These are phyloP conservation scores for Abrus precatorius DNA, from an alignment of 306 rosid species.

Conservation along the genomic window DNA sequence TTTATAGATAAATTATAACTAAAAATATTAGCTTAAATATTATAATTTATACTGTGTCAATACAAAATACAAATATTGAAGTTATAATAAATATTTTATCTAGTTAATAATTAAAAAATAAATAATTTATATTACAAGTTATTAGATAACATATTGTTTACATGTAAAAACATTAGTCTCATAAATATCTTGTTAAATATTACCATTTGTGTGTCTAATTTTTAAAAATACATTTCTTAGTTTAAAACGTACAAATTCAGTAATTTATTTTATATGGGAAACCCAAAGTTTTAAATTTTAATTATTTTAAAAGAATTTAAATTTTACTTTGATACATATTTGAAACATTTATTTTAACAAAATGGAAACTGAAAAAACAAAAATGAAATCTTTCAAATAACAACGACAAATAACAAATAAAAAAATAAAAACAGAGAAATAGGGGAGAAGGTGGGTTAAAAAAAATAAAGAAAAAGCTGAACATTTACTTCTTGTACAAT, in stretches of 20 bases:
- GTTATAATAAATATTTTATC: too few species aligned
- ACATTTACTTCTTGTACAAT: slow-evolving; percentile 81
- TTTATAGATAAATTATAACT: too few species aligned
- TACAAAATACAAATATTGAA: too few species aligned
- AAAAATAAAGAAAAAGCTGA: slow-evolving; percentile 55
- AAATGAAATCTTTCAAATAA: slow-evolving; percentile 46
- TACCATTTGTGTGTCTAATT: too few species aligned
- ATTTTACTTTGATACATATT: too few species aligned
- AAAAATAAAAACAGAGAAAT: neutral
- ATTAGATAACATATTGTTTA: neutral
- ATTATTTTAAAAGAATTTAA: neutral
- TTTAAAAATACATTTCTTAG: neutral
- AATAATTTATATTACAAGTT: neutral
- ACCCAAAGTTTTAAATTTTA: neutral
- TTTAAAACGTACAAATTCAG: neutral
- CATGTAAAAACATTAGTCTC: neutral
- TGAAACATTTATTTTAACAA: slow-evolving; percentile 9
- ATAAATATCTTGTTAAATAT: neutral
- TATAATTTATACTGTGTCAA: too few species aligned
- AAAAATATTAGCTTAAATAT: too few species aligned
- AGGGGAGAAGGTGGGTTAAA: slow-evolving; percentile 26
- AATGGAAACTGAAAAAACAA: slow-evolving; percentile 39
- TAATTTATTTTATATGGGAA: slow-evolving; percentile 31
- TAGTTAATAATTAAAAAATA: neutral
- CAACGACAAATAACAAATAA: slow-evolving; percentile 37